Evolutionary conservation across 148 eudicot species (phyloP), one percentile per base, ranked within the genome.

Genomic region (Rhododendron henanense): DNA sequence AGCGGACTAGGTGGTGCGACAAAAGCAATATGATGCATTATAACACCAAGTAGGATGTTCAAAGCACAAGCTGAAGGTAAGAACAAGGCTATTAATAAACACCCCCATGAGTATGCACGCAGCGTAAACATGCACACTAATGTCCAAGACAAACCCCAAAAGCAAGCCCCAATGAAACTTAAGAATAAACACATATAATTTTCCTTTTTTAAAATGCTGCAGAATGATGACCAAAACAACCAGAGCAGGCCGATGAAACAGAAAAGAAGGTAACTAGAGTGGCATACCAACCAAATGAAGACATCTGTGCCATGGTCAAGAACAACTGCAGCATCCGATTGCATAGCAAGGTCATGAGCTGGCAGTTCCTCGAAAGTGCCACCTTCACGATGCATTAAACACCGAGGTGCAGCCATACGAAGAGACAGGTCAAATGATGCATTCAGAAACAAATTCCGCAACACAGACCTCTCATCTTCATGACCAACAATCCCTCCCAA

Each of bases 281-380:
- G 50, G 87, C 98, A 79, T 93, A 97, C 99, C 99, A 97, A 84
- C 99, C 99, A 97, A 85, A 97, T 94, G 89, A 97, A 97, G 93
- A 97, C 92, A 88, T 97, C 99, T 44, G 99, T 97, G 85, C 99
- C 99, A 87, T 97, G 99, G 86, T 97, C 99, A 88, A 97, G 98
- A 87, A 97, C 98, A 87, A 95, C 99, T 28, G 99, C 99, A 50
- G 99, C 91, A 89, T 97, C 99, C 85, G 99, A 97, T 85, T 97
- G 98, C 99, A 97, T 95, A 55, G 94, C 98, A 81, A 97, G 94
- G 85, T 97, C 98, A 92, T 95, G 90, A 90, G 98, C 99, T 11
- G 99, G 99, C 28, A 97, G 91, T 89, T 97, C 99, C 91, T 97
- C 99, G 90, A 97, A 97, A 81, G 99, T 94, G 44, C 99, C 99